A percentile compares a stretch with the other conserved stretches of the same genome.
Evolutionary conservation across 805 yeast genomes (phyloP).

Genomic region (Candida berthetii): DNA sequence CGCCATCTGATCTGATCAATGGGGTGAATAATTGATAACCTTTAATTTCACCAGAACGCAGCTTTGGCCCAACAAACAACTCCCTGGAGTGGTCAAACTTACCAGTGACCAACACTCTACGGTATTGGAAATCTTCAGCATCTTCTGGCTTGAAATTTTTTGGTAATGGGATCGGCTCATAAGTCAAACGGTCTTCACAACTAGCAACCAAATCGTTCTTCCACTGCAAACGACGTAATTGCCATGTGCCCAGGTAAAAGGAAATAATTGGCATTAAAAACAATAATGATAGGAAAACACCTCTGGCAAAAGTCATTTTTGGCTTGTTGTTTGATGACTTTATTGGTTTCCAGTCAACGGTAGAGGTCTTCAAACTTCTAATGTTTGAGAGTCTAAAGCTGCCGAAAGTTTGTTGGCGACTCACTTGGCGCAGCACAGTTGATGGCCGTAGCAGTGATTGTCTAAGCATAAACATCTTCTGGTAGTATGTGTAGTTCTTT

Average conservation of each 20-base stretch:
- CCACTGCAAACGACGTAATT: constrained; percentile 80
- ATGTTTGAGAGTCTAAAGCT: neutral
- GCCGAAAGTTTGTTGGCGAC: neutral
- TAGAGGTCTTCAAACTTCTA: constrained; percentile 43
- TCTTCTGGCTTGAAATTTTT: constrained; percentile 55
- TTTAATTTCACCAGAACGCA: constrained; percentile 51
- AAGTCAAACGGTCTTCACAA: constrained; percentile 76
- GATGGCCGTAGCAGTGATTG: neutral
- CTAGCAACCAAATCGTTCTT: constrained; percentile 75
- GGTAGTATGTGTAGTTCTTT: neutral
- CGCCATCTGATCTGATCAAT: constrained; percentile 66
- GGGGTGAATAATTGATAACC: constrained; percentile 86
- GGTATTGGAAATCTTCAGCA: constrained; percentile 70
- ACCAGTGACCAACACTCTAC: constrained; percentile 75
- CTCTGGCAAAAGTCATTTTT: constrained; percentile 20
- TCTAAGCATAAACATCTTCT: neutral
- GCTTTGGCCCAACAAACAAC: constrained; percentile 87
- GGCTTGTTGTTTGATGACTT: constrained; percentile 32
- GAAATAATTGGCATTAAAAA: constrained; percentile 82
- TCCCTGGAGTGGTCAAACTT: constrained; percentile 80
- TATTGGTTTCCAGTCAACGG: constrained; percentile 82
- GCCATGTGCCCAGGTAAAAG: constrained; percentile 91
- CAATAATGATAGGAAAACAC: constrained; percentile 29
- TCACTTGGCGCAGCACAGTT: neutral
- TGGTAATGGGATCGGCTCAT: constrained; percentile 70